A percentile compares a stretch with the other conserved stretches of the same genome.
phyloP scores from a whole-genome alignment of 108 stramenopile species.

The Asterionellopsis glacialis region DNA sequence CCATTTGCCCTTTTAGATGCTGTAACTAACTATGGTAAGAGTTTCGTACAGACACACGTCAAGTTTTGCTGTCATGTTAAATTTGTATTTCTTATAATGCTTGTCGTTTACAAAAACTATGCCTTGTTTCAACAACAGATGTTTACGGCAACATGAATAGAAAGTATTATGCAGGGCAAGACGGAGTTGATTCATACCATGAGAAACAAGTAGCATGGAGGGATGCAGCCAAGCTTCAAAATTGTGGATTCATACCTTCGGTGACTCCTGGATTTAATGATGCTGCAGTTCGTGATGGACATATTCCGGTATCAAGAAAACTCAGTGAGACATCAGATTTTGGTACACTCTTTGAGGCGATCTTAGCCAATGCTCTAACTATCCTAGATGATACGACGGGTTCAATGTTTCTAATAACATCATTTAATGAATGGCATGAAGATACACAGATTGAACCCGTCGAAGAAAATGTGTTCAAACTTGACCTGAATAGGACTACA shows the following conservation, averaged over 20 bases:
- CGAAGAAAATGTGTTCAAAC: neutral
- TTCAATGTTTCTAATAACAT: slow-evolving; percentile 19
- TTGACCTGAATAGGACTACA: neutral
- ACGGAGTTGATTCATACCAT: slow-evolving; percentile 12
- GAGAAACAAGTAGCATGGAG: neutral
- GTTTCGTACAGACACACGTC: too few relatives aligned
- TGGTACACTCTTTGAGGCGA: slow-evolving; percentile 22
- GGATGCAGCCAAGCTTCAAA: neutral
- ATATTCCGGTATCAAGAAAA: neutral
- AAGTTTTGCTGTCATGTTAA: too few relatives aligned
- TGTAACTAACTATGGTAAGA: slow-evolving; percentile 38
- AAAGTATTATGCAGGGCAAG: neutral
- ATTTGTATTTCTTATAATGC: too few relatives aligned
- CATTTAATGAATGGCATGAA: slow-evolving; percentile 39
- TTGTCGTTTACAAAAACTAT: too few relatives aligned
- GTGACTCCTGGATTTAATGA: slow-evolving; percentile 43
- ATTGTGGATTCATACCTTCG: slow-evolving; percentile 22
- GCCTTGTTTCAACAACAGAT: slow-evolving; percentile 2
- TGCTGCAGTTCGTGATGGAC: slow-evolving; percentile 18
- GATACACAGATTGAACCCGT: slow-evolving; percentile 33
- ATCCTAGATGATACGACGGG: slow-evolving; percentile 13
- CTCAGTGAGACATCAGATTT: neutral
- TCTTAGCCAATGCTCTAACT: slow-evolving; percentile 2
- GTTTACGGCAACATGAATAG: slow-evolving; percentile 18
- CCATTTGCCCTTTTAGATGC: slow-evolving; percentile 22